Evolutionary conservation across 345 rosid genomes (phyloP).

Genomic region (Aegle marmelos): DNA sequence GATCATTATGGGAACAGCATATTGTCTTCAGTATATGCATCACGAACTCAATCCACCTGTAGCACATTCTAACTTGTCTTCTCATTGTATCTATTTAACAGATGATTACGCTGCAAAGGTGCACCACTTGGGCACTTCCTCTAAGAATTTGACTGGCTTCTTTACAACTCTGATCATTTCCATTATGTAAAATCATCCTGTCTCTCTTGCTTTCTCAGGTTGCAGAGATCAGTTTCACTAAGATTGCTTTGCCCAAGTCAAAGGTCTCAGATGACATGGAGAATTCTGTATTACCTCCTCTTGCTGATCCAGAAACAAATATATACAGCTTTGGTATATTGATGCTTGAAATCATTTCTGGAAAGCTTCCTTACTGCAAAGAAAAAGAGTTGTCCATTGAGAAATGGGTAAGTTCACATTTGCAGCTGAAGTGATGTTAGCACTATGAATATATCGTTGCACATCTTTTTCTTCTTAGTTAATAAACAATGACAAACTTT

Average conservation of each 20-base stretch:
- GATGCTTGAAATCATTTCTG: constrained; percentile 84
- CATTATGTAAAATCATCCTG: not conserved
- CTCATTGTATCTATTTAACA: constrained; percentile 53
- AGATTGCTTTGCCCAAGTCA: constrained; percentile 22
- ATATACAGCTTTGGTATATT: constrained; percentile 69
- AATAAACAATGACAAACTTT: constrained; percentile 4
- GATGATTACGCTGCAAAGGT: constrained; percentile 99
- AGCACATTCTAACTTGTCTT: constrained; percentile 44
- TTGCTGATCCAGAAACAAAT: constrained; percentile 55
- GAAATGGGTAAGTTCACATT: constrained; percentile 59
- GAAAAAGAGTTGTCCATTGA: constrained; percentile 55
- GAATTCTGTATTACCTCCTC: constrained; percentile 42
- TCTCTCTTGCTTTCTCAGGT: constrained; percentile 37
- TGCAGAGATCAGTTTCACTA: constrained; percentile 44
- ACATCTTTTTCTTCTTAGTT: not conserved
- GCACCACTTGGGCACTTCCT: not conserved
- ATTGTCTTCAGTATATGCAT: constrained; percentile 88
- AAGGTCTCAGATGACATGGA: constrained; percentile 42
- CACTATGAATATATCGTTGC: not conserved
- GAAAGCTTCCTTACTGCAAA: constrained; percentile 65
- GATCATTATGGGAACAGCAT: constrained; percentile 85
- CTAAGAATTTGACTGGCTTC: not conserved
- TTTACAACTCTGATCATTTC: not conserved
- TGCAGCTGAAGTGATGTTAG: not conserved
- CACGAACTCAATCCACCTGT: constrained; percentile 83